Conservation (phyloP, 148 eudicot species). For the Cornus kousa region DNA sequence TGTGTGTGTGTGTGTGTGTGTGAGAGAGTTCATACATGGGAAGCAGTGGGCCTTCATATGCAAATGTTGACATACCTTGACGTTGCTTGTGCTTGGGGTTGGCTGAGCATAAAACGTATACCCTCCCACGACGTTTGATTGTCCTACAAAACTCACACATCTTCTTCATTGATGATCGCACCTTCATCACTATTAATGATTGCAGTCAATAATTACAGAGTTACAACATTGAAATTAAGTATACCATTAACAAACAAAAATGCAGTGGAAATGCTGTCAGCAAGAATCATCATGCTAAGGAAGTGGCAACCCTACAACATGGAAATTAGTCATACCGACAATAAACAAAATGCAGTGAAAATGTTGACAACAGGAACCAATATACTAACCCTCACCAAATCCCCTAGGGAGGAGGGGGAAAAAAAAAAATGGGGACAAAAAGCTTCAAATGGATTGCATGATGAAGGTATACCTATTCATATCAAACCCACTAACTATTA, state of each 20-base stretch:
- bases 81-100: conserved; percentile 91
- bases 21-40: conserved; percentile 32
- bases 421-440: not conserved
- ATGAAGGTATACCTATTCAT: not conserved
- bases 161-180: conserved; percentile 78
- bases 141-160: conserved; percentile 87
- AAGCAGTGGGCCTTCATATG: conserved; percentile 46
- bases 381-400: too few species aligned
- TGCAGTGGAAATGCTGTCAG: too few species aligned
- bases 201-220: not conserved
- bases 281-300: too few species aligned
- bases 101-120: conserved; percentile 60
- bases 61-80: conserved; percentile 73
- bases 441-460: not conserved
- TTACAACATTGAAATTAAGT: too few species aligned
- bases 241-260: too few species aligned
- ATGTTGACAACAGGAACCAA: too few species aligned
- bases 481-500: too few species aligned
- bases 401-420: too few species aligned
- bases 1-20: not conserved
- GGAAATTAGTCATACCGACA: too few species aligned
- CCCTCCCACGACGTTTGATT: conserved; percentile 78
- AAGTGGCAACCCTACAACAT: too few species aligned
- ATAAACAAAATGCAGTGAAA: too few species aligned
- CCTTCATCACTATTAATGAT: conserved; percentile 57